These are phyloP conservation scores for Thermoascus crustaceus DNA, from an alignment of 2,329 filamentous ascomycete species.

Conservation along the genomic window DNA sequence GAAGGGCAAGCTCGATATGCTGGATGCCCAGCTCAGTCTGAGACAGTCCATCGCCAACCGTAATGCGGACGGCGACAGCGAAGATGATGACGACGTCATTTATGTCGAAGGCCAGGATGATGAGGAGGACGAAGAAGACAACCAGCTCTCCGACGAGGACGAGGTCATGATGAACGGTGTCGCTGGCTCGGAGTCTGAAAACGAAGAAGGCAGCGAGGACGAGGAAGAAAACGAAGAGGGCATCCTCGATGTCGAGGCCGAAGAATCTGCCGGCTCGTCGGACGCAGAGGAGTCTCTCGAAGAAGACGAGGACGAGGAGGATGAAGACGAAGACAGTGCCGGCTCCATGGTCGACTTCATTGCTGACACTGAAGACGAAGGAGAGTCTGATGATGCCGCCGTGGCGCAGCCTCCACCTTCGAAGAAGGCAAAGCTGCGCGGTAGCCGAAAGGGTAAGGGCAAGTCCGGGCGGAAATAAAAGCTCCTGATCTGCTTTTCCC, in stretches of 20 bases:
- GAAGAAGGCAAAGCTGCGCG: slow-evolving; percentile 30
- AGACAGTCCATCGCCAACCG: slow-evolving; percentile 58
- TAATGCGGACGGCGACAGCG: slow-evolving; percentile 31
- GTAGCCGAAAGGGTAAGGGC: slow-evolving; percentile 27
- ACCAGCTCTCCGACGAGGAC: slow-evolving; percentile 31
- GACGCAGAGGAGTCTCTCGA: slow-evolving; percentile 46
- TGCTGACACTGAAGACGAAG: slow-evolving; percentile 39
- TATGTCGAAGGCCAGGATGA: slow-evolving; percentile 79
- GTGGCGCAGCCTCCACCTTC: slow-evolving; percentile 19
- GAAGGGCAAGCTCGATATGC: slow-evolving; percentile 92
- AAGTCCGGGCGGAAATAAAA: slow-evolving; percentile 27
- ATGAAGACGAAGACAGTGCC: slow-evolving; percentile 56
- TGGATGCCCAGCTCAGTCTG: slow-evolving; percentile 80
- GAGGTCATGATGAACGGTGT: slow-evolving; percentile 35
- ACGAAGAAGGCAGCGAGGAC: slow-evolving; percentile 32
- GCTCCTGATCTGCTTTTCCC: background rate
- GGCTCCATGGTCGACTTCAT: slow-evolving; percentile 39
- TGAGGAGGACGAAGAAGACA: slow-evolving; percentile 34
- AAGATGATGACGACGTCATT: slow-evolving; percentile 66
- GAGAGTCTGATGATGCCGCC: slow-evolving; percentile 24
- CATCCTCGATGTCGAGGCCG: slow-evolving; percentile 38
- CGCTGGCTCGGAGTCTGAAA: slow-evolving; percentile 32
- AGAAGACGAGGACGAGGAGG: slow-evolving; percentile 55
- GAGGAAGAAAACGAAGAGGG: slow-evolving; percentile 38
- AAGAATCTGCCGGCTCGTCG: slow-evolving; percentile 34